Evolutionary conservation across 805 yeast species (phyloP), one percentile per base, ranked within the genome.

Genomic region (Wickerhamomyces alni): DNA sequence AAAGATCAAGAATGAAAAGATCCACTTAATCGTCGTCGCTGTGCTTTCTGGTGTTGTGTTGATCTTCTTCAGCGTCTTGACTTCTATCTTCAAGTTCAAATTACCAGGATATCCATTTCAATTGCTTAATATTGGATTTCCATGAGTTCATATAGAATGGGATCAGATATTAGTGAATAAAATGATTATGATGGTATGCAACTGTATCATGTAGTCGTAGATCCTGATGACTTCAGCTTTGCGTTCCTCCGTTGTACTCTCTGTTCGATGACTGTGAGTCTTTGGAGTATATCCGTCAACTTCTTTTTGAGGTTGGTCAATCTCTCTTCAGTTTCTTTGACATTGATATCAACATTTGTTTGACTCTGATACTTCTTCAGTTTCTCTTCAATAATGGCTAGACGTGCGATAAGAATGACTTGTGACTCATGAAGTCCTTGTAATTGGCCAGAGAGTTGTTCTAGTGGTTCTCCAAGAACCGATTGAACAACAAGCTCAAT

Each of bases 101-200:
- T 77, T 78, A 47, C 61, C 72, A 5, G 83, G 86, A 1, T 93
- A 86, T 61, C 98, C 98, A 31, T 84, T 70, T 66, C 68, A 64
- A 47, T 66, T 91, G 48, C 55, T 75, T 5, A 26, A 26, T 9
- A 6, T 69, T 17, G 55, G 59, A 58, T 51, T 53, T n/a, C 57
- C 58, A 40, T 36, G 37, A 22, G 15, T 5, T 6, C 6, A 21
- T 21, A 21, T 6, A 21, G 24, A 21, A 21, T 7, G 9, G 9
- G 9, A 21, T 6, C 6, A 21, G 9, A 21, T 7, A 9, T 7
- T 7, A 21, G 9, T 7, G 24, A 21, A 21, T 21, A 21, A 21
- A 6, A 21, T 21, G 24, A 21, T 21, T 21, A 21, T 21, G 24
- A 21, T 9, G n/a, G n/a, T n/a, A n/a, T 21, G 9, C 9, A 21